Evolutionary conservation across 176 grass and related monocot genomes (phyloP).

Genomic region (sorghum (Sorghum bicolor)): DNA sequence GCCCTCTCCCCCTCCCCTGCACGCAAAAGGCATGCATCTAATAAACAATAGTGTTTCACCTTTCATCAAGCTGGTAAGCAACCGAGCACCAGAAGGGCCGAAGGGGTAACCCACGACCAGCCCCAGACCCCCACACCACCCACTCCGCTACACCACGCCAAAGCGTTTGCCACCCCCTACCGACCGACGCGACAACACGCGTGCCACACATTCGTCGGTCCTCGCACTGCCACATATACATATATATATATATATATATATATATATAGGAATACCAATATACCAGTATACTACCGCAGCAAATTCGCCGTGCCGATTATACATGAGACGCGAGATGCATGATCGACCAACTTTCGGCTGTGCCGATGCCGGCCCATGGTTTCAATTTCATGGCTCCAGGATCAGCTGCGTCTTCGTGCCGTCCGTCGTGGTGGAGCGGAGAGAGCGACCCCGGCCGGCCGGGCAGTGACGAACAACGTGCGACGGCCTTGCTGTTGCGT

Average conservation of each 20-base stretch:
- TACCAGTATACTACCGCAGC: neutral
- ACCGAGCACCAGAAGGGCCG: neutral
- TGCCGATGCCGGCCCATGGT: neutral
- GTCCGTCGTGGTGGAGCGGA: neutral
- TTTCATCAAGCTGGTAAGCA: neutral
- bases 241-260: neutral
- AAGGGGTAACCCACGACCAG: neutral
- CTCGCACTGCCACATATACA: neutral
- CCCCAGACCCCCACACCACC: neutral
- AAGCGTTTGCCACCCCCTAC: neutral
- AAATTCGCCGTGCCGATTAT: neutral
- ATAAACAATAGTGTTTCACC: neutral
- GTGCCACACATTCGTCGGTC: neutral
- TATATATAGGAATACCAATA: neutral
- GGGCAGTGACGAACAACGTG: too few species aligned
- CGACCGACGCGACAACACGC: neutral
- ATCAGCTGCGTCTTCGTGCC: neutral
- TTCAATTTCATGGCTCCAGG: neutral
- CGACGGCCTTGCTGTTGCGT: neutral
- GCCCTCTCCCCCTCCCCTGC: neutral
- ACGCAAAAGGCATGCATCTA: neutral
- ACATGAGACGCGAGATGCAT: neutral
- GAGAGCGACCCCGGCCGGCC: neutral
- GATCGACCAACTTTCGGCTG: neutral
- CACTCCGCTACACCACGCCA: neutral